phyloP scores from a whole-genome alignment of 306 rosid genomes.

The Pyrus communis region DNA sequence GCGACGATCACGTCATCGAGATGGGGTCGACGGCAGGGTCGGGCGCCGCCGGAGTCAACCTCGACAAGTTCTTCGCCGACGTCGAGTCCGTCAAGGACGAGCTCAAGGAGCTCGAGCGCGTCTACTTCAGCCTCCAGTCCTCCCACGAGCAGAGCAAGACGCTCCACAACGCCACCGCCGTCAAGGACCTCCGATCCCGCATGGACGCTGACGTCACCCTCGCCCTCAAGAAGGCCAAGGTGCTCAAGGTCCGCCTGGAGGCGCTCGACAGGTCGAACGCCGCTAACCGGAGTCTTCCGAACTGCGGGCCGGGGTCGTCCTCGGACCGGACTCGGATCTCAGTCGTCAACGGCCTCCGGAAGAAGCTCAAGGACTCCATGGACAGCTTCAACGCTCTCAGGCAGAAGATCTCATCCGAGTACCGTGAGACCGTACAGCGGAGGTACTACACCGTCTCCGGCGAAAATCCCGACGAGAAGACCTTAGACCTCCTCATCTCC shows the following conservation, averaged over 20 bases:
- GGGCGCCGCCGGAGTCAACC: constrained; percentile 33
- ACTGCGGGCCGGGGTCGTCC: constrained; percentile 90
- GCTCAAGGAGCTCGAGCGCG: constrained; percentile 58
- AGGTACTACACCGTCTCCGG: constrained; percentile 92
- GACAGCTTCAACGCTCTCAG: constrained; percentile 60
- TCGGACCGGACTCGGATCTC: constrained; percentile 88
- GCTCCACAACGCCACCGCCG: constrained; percentile 68
- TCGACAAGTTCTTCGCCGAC: constrained; percentile 74
- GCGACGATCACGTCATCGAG: constrained; percentile 52
- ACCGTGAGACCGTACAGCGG: constrained; percentile 87
- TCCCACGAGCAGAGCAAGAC: constrained; percentile 80
- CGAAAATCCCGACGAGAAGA: constrained; percentile 90
- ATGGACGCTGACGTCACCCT: constrained; percentile 76
- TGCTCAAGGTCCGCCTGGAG: constrained; percentile 74
- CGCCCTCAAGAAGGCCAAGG: constrained; percentile 82
- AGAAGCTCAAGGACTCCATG: constrained; percentile 86
- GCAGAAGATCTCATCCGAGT: constrained; percentile 65
- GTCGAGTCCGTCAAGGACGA: constrained; percentile 79
- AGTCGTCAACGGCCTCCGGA: constrained; percentile 75
- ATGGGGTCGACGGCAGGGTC: constrained; percentile 40
- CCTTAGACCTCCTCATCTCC: constrained; percentile 73
- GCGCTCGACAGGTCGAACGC: constrained; percentile 87
- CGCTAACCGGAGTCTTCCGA: constrained; percentile 63
- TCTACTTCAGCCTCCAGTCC: constrained; percentile 32
- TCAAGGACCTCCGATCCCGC: constrained; percentile 73